phyloP scores from a whole-genome alignment of 495 filamentous ascomycete genomes.

The Cercophora scortea region DNA sequence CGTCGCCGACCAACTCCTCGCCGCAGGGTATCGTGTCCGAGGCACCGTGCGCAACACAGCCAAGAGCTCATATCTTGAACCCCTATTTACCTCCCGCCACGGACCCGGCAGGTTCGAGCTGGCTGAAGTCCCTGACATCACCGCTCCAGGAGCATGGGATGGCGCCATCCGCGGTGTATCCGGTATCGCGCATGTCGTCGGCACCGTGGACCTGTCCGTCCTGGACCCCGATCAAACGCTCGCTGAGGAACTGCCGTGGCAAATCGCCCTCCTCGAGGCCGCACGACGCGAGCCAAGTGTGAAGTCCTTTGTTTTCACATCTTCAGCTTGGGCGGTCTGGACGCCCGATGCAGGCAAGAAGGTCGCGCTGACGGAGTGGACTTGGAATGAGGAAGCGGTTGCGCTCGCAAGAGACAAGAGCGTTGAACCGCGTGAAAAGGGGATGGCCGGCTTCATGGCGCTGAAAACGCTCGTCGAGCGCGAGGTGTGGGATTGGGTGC shows the following conservation, averaged over 20 bases:
- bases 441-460: slow-evolving; percentile 28
- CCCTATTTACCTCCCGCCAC: slow-evolving; percentile 17
- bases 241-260: slow-evolving; percentile 19
- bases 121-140: slow-evolving; percentile 19
- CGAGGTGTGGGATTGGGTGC: slow-evolving; percentile 29
- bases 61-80: slow-evolving; percentile 7
- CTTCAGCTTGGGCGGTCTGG: slow-evolving; percentile 25
- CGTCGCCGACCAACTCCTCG: slow-evolving; percentile 39
- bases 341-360: slow-evolving; percentile 18
- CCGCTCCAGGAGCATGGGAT: slow-evolving; percentile 8
- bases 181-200: slow-evolving; percentile 19
- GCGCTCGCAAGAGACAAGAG: slow-evolving; percentile 12
- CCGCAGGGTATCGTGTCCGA: slow-evolving; percentile 41
- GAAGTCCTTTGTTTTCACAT: slow-evolving; percentile 21
- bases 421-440: slow-evolving; percentile 8
- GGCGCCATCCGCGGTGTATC: slow-evolving; percentile 15
- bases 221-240: slow-evolving; percentile 18
- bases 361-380: slow-evolving; percentile 14
- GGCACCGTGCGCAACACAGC: slow-evolving; percentile 37
- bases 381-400: slow-evolving; percentile 24
- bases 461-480: slow-evolving; percentile 26
- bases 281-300: slow-evolving; percentile 12
- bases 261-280: slow-evolving; percentile 18
- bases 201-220: slow-evolving; percentile 8
- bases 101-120: slow-evolving; percentile 14